Evolutionary conservation across 163 green algal species (phyloP).

Genomic region (Smithsoniella earleae): DNA sequence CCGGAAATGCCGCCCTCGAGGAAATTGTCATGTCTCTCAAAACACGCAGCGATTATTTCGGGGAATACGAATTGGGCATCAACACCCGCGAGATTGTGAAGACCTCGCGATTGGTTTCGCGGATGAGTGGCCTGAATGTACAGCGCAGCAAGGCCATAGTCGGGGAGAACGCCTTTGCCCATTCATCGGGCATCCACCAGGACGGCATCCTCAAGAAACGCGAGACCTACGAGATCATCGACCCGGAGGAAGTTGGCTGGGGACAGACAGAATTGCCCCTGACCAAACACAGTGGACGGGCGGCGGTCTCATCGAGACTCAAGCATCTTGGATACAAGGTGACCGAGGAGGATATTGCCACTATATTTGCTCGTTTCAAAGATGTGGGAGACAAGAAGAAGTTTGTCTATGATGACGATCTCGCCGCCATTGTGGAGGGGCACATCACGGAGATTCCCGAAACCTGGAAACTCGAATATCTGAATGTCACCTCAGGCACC

Average conservation of each 20-base stretch:
- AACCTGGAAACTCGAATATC: too few relatives aligned
- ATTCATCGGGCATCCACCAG: conserved; percentile 96
- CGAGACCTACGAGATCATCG: conserved; percentile 98
- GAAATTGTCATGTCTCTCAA: conserved; percentile 91
- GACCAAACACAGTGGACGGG: conserved; percentile 87
- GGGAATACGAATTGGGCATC: conserved; percentile 82
- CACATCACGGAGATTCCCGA: conserved; percentile 52
- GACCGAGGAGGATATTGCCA: conserved; percentile 60
- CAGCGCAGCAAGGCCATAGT: conserved; percentile 99
- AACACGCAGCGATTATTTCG: conserved; percentile 72
- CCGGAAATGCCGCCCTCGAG: conserved; percentile 91
- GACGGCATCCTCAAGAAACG: conserved; percentile 92
- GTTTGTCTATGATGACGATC: conserved; percentile 81
- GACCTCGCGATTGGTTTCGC: conserved; percentile 70
- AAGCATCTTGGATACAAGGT: conserved; percentile 69
- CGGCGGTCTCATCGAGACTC: conserved; percentile 73
- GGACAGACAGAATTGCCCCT: conserved; percentile 47
- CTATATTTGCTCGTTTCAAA: conserved; percentile 89
- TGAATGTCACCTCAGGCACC: too few relatives aligned
- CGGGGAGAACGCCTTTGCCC: conserved; percentile 92
- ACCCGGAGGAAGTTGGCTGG: conserved; percentile 85
- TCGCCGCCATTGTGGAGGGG: conserved; percentile 83
- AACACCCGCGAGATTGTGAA: conserved; percentile 75
- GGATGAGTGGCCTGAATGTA: conserved; percentile 90
- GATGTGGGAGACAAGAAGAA: conserved; percentile 85